Percentiles rank a stretch among this genome's conserved stretches.
Evolutionary conservation across 2,329 filamentous ascomycete genomes (phyloP).

Genomic region (Scedosporium aurantiacum): DNA sequence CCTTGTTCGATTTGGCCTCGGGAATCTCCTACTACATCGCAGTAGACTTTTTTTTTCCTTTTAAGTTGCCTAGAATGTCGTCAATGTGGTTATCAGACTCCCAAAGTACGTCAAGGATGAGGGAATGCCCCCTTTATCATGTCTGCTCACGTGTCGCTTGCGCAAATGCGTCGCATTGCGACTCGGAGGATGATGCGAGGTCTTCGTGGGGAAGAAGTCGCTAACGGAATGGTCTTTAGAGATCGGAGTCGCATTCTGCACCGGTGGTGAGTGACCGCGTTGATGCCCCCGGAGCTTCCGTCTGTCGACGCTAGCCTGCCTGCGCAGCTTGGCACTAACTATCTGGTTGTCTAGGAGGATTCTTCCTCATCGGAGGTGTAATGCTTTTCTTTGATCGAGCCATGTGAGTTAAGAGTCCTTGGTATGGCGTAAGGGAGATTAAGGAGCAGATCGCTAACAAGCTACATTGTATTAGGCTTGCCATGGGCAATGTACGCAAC

Average conservation of each 20-base stretch:
- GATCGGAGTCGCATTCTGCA: conserved; percentile 95
- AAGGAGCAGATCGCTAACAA: not conserved
- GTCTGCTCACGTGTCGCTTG: not conserved
- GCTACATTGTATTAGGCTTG: conserved; percentile 48
- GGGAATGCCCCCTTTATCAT: not conserved
- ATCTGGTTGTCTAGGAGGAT: conserved; percentile 52
- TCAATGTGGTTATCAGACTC: conserved; percentile 94
- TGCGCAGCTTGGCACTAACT: not conserved
- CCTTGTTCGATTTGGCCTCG: too few relatives aligned
- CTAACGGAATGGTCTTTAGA: conserved; percentile 42
- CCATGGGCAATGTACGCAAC: conserved; percentile 80
- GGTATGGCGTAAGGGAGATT: not conserved
- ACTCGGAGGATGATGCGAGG: not conserved
- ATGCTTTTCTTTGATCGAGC: conserved; percentile 96
- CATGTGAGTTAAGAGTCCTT: conserved; percentile 49
- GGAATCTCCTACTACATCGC: too few relatives aligned
- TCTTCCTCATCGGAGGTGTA: conserved; percentile 91
- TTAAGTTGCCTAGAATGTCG: conserved; percentile 45
- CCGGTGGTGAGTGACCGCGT: conserved; percentile 62
- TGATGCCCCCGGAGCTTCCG: not conserved
- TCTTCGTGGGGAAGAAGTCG: not conserved
- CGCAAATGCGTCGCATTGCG: not conserved
- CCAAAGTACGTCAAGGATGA: conserved; percentile 60
- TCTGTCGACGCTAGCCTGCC: not conserved
- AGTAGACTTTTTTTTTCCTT: not conserved